Percentiles rank a stretch among this genome's conserved stretches.
These are phyloP conservation scores for Keithomyces neogunnii DNA, from an alignment of 2,329 filamentous ascomycete species.

Conservation along the genomic window DNA sequence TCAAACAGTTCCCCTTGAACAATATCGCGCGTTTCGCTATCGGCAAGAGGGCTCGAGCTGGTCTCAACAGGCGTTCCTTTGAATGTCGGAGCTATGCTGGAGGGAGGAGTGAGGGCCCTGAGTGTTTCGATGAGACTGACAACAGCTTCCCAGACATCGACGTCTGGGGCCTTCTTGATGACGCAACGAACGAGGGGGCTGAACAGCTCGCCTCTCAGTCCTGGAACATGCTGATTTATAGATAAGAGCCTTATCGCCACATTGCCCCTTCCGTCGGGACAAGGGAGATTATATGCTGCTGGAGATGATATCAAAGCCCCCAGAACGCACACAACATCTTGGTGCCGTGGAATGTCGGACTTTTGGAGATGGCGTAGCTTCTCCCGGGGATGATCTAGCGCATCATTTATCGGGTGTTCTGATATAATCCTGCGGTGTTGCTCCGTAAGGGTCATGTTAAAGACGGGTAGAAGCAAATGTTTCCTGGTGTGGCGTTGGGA, in stretches of 20 bases:
- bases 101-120: background rate
- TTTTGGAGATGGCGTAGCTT: background rate
- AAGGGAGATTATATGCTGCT: background rate
- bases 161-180: background rate
- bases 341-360: background rate
- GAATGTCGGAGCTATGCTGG: background rate
- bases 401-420: background rate
- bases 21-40: constrained; percentile 6
- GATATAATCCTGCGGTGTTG: background rate
- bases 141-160: background rate
- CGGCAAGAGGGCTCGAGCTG: constrained; percentile 4
- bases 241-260: background rate
- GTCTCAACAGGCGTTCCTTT: constrained; percentile 6
- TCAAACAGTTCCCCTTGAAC: constrained; percentile 7
- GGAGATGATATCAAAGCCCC: background rate
- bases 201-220: background rate
- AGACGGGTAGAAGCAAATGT: background rate
- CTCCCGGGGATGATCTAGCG: background rate
- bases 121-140: background rate
- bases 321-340: background rate
- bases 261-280: background rate
- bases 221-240: background rate
- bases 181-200: background rate
- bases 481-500: background rate
- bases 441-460: background rate